Evolutionary conservation across 1,284 basidiomycete genomes (phyloP), one percentile per base, ranked within the genome.

Genomic region (Taiwanofungus camphoratus): DNA sequence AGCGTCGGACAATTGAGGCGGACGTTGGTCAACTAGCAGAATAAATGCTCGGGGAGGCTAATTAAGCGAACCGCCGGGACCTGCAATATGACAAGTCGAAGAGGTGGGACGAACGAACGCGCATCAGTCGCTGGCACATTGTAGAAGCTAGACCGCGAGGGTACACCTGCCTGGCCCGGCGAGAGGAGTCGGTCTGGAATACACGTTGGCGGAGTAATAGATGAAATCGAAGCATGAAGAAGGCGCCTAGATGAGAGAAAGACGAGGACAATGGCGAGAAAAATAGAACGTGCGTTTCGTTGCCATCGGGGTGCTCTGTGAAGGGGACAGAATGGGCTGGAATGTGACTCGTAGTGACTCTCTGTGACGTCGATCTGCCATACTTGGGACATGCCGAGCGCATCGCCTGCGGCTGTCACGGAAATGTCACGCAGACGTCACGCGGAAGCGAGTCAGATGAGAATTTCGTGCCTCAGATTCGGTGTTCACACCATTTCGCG

Each of bases 211-310:
- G 33, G 40, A 31, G 23, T 36, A 26, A 38, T 29, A 18, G 34
- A 30, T 20, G 40, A 34, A 30, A 33, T 27, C 27, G 21, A 20
- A 16, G 19, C 5, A 22, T 5, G 35, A 38, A 18, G 19, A 4
- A 30, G n/a, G 29, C 7, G 39, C 21, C 30, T 16, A 31, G 29
- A 16, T 12, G 11, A 33, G 26, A 15, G 37, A 36, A 41, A 23
- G 41, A 37, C 38, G 30, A 35, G n/a, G 9, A 33, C 37, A 39
- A 39, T 41, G 32, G 39, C 24, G 18, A 41, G 34, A 36, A 41
- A 42, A 30, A 45, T 40, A 44, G 52, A 54, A 55, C 53, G 53
- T 55, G 53, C 51, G 44, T 41, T 23, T 37, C 13, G 39, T 21
- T 6, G 6, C 26, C 38, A 13, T 27, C 23, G 7, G 3, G 34